These are phyloP conservation scores for Uncinocarpus reesii DNA, from an alignment of 2,329 filamentous ascomycete species.

Conservation along the genomic window DNA sequence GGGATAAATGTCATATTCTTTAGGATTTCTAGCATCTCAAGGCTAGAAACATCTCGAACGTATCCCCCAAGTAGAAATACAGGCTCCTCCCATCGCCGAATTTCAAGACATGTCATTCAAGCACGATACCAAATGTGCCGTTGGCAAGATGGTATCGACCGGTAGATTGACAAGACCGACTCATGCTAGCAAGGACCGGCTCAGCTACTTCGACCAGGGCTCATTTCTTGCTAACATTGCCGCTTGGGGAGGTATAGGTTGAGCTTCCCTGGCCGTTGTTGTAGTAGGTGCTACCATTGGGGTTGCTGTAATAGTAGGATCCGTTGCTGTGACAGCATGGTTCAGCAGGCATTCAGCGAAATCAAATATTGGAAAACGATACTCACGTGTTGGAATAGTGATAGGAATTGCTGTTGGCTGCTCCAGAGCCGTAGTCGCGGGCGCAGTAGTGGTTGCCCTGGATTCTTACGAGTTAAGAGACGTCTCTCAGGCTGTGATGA, in stretches of 20 bases:
- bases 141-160: too few species aligned
- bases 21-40: too few species aligned
- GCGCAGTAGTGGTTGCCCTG: constrained; percentile 60
- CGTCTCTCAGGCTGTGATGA: background rate
- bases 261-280: constrained; percentile 50
- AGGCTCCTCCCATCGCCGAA: too few species aligned
- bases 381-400: constrained; percentile 57
- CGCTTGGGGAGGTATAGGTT: constrained; percentile 51
- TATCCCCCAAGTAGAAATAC: too few species aligned
- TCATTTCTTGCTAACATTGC: constrained; percentile 19
- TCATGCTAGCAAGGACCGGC: background rate
- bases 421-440: constrained; percentile 51
- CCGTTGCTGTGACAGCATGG: constrained; percentile 40
- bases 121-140: too few species aligned
- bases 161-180: too few species aligned
- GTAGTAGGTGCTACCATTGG: constrained; percentile 59
- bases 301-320: constrained; percentile 64
- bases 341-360: constrained; percentile 3
- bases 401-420: constrained; percentile 45
- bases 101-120: too few species aligned
- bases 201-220: background rate
- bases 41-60: too few species aligned
- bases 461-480: background rate
- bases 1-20: too few species aligned
- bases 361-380: constrained; percentile 7